Base-by-base conservation (phyloP, 2,329 filamentous ascomycete species). In the Stagonosporopsis chrysanthemi region DNA sequence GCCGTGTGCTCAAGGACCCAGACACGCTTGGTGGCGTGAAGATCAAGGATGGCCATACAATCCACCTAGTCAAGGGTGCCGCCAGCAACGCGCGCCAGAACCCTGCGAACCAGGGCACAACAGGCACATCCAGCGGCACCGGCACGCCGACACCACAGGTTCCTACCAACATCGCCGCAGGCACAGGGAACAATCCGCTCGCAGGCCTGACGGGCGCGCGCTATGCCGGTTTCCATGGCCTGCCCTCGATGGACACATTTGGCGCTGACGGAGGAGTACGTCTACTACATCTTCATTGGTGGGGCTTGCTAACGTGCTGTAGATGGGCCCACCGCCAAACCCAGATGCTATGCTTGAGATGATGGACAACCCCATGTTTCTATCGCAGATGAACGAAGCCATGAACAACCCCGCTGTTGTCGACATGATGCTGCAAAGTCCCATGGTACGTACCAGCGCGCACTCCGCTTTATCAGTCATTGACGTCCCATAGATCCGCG, bases 11-110 rank as follows among this genome's bases (percentile, higher is more conserved):
- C 81, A 99, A 98, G 82, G 95, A 99, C 76, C 87, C 90, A 57
- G 94, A 99, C 69, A 88, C 90, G 0, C 81, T 99, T 40, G 87
- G 84, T 63, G 86, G 87, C 54, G 96, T 96, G 82, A 98, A 97
- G 83, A 93, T 99, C 78, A 97, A 97, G 83, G 84, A 91, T 64
- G 92, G 93, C 63, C 95, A 98, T 78, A 98, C 94, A 17, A 88
- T 99, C 67, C 95, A 99, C 77, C 86, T 99, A 70, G 95, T 99
- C 70, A 97, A 96, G 83, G 96, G 92, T 74, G 94, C 95, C 41
- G 90, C 91, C 59, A 97, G 93, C 84, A 97, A 96, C 70, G 84
- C 83, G 61, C 82, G 83, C 55, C 84, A 85, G 68, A 83, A 83
- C 62, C 83, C 82, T 14, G 78, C 84, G 19, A 80, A 77, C 59